Percentiles rank a stretch among this genome's conserved stretches.
These are phyloP conservation scores for Hypoxylon fuscum DNA, from an alignment of 495 filamentous ascomycete species.

Conservation along the genomic window DNA sequence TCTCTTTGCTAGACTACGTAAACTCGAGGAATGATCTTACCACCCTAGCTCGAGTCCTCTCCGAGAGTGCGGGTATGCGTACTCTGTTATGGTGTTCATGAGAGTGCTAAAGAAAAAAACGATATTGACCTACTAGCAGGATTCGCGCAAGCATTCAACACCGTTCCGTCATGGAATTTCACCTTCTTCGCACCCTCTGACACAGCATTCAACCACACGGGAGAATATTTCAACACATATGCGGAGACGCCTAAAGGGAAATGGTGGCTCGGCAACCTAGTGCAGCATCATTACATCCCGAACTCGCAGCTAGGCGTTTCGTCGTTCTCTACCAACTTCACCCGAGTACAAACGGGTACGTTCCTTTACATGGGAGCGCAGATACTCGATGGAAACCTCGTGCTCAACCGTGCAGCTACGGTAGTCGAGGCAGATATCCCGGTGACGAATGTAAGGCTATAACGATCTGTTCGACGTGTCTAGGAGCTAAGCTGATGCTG, in stretches of 20 bases:
- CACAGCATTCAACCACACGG: slow-evolving; percentile 37
- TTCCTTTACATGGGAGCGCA: slow-evolving; percentile 43
- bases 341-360: slow-evolving; percentile 41
- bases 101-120: not conserved
- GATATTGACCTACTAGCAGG: slow-evolving; percentile 25
- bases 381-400: slow-evolving; percentile 26
- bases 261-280: slow-evolving; percentile 40
- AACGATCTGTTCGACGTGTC: too few species aligned
- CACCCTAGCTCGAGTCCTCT: slow-evolving; percentile 31
- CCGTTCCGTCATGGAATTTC: slow-evolving; percentile 34
- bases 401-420: slow-evolving; percentile 33
- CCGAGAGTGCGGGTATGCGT: slow-evolving; percentile 27
- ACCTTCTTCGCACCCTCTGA: slow-evolving; percentile 44
- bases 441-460: slow-evolving; percentile 37
- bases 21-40: slow-evolving; percentile 39
- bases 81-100: not conserved
- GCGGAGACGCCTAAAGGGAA: slow-evolving; percentile 35
- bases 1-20: slow-evolving; percentile 39
- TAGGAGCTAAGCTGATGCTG: too few species aligned
- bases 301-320: slow-evolving; percentile 35
- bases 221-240: slow-evolving; percentile 34
- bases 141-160: slow-evolving; percentile 37
- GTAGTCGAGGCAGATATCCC: slow-evolving; percentile 29
- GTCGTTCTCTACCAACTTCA: slow-evolving; percentile 36
- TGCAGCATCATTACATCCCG: slow-evolving; percentile 43